Base-by-base conservation (phyloP, 441 rosid species). In the Populus hybrid region DNA sequence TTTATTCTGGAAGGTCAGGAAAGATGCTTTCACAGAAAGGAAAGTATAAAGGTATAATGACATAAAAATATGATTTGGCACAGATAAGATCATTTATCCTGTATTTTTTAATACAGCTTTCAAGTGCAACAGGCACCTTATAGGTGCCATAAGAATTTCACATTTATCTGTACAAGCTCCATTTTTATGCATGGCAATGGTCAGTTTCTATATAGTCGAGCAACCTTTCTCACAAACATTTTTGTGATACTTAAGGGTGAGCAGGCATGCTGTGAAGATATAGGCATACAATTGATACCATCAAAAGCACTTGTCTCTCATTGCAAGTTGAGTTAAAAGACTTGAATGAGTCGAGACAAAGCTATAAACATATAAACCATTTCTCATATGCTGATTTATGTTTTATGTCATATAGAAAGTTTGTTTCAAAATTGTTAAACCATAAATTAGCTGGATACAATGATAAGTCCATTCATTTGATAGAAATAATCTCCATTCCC, bases 51-150 rank as follows among this genome's bases (percentile, higher is more conserved):
- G 31, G 11, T 20, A 16, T 64, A 29, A 67, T 6, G 38, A 16
- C 23, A 67, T 29, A 67, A 3, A 12, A 29, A 29, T 67, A 5
- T 67, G 9, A 3, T 67, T 28, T 29, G 70, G 40, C 16, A 33
- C 70, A 16, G 31, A 31, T 28, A 66, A 66, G 70, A 67, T 29
- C 21, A 67, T 67, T 63, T 67, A 67, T 67, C 36, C 70, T 11
- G 4, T 33, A 28, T 31, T 14, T 29, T 67, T 18, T 31, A 29
- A 28, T 18, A 28, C 38, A 28, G 38, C 70, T 67, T 67, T 16
- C 38, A 67, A 33, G 23, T 2, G 5, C 38, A 33, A 67, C 40
- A 16, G 6, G 16, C 69, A 12, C 21, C 38, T 28, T 33, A 38
- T 18, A 20, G 70, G 70, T 67, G 40, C 70, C 70, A 31, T 31